Evolutionary conservation across 2,329 filamentous ascomycete species (phyloP), one percentile per base, ranked within the genome.

Genomic region (Monosporascus cannonballus): DNA sequence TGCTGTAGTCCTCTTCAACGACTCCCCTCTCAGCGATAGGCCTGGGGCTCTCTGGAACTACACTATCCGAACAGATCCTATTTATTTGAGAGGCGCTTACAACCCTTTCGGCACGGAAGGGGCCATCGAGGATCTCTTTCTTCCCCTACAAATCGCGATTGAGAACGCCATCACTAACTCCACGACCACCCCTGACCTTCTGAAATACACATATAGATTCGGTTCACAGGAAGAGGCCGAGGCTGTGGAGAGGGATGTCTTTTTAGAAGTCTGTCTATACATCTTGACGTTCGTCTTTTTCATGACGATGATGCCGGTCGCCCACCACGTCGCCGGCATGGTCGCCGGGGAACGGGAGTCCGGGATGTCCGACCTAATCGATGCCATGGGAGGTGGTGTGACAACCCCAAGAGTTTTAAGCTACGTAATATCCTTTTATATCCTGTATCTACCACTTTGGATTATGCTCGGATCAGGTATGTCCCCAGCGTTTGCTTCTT

Each of bases 301-400:
- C 62, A 80, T 89, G 56, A 85, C 81, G 5, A 79, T 88, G 51
- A 80, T 87, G 39, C 84, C 85, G 4, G 79, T 90, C 5, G 81
- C 81, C 49, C 90, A 90, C 62, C 87, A 90, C 60, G 73, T 89
- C 15, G 84, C 85, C 3, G 85, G 86, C 30, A 77, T 87, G 59
- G 82, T 89, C 67, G 85, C 86, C 3, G 78, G 79, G 2, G 87
- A 90, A 67, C 74, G 87, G 48, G 87, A 90, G 67, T 70, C 80
- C 6, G 87, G 87, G 2, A 84, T 90, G 71, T 86, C 85, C 4
- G 84, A 88, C 61, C 74, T 91, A 15, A 83, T 90, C 37, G 87
- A 91, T 69, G 83, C 86, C 48, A 90, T 90, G 85, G 87, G 54
- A 83, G 84, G 84, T 71, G 84, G 60, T 80, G 83, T 52, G 83